phyloP scores from a whole-genome alignment of 768 basidiomycete species.

The Tricholoma matsutake region DNA sequence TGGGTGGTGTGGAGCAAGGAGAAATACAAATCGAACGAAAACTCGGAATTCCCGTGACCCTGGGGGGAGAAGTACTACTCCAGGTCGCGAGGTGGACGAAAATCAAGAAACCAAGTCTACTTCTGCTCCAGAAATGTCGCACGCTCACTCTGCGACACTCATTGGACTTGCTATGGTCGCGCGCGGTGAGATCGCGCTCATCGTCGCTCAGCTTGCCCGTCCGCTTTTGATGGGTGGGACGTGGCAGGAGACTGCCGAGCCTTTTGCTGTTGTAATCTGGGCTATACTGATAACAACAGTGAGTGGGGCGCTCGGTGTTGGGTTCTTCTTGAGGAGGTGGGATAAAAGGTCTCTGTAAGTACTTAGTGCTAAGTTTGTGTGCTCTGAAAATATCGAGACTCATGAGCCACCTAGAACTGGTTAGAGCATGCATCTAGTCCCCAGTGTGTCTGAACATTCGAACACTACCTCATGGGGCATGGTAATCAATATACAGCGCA shows the following conservation, averaged over 20 bases:
- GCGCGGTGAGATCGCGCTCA: slow-evolving; percentile 66
- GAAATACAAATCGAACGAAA: background rate
- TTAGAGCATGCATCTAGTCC: background rate
- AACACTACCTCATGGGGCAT: background rate
- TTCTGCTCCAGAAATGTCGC: slow-evolving; percentile 11
- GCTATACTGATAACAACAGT: slow-evolving; percentile 54
- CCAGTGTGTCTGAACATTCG: too few relatives aligned
- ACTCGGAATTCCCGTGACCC: background rate
- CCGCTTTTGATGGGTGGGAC: slow-evolving; percentile 23
- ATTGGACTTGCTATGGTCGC: slow-evolving; percentile 62
- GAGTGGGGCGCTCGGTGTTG: slow-evolving; percentile 40
- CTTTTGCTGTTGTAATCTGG: slow-evolving; percentile 56
- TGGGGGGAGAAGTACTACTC: background rate
- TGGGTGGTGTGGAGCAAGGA: slow-evolving; percentile 12
- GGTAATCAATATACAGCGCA: too few relatives aligned
- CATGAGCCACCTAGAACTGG: background rate
- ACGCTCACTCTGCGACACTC: slow-evolving; percentile 31
- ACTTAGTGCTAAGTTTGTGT: background rate
- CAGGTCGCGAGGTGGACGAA: background rate
- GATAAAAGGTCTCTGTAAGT: slow-evolving; percentile 1
- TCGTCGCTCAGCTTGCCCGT: slow-evolving; percentile 48
- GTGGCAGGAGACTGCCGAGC: slow-evolving; percentile 29
- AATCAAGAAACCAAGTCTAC: background rate
- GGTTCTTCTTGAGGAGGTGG: slow-evolving; percentile 17
- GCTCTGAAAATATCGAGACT: background rate